Percentiles rank a stretch among this genome's conserved stretches.
Evolutionary conservation across 2,329 filamentous ascomycete species (phyloP).

Genomic region (Colletotrichum musae): DNA sequence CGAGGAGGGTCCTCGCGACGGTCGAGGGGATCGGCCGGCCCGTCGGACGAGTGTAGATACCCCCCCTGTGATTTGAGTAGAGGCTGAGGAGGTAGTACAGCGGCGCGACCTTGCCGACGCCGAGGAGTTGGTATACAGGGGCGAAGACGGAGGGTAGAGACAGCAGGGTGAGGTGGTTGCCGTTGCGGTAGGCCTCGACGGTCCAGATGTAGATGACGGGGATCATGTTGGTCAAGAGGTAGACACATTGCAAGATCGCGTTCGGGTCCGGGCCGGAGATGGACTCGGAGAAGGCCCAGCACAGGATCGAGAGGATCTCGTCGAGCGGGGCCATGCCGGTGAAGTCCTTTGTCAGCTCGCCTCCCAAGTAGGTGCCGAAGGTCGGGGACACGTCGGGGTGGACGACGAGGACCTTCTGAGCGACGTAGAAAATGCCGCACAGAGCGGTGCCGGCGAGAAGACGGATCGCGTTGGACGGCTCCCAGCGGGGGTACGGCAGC

Average conservation of each 20-base stretch:
- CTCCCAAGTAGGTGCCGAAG: background rate
- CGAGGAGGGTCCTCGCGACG: conserved; percentile 41
- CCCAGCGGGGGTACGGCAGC: conserved; percentile 21
- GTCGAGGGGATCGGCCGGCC: conserved; percentile 38
- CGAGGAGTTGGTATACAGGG: conserved; percentile 31
- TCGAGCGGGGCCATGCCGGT: conserved; percentile 7
- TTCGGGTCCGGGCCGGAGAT: conserved; percentile 10
- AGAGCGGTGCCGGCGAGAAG: background rate
- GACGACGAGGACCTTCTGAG: background rate
- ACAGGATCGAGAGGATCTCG: background rate
- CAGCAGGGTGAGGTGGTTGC: conserved; percentile 39
- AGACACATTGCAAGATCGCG: conserved; percentile 14
- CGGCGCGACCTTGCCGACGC: conserved; percentile 38
- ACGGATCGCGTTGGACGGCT: background rate
- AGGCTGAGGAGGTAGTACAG: conserved; percentile 37
- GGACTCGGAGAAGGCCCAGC: conserved; percentile 11
- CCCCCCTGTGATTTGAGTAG: conserved; percentile 5
- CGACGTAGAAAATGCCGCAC: conserved; percentile 10
- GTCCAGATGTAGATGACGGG: conserved; percentile 45
- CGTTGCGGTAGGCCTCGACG: conserved; percentile 45
- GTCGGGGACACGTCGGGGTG: background rate
- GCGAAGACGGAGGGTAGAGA: conserved; percentile 39
- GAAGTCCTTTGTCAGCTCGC: background rate
- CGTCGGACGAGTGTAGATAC: conserved; percentile 10
- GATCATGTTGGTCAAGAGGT: conserved; percentile 43